phyloP scores from a whole-genome alignment of 129 eudicot genomes.

The Dittrichia graveolens region DNA sequence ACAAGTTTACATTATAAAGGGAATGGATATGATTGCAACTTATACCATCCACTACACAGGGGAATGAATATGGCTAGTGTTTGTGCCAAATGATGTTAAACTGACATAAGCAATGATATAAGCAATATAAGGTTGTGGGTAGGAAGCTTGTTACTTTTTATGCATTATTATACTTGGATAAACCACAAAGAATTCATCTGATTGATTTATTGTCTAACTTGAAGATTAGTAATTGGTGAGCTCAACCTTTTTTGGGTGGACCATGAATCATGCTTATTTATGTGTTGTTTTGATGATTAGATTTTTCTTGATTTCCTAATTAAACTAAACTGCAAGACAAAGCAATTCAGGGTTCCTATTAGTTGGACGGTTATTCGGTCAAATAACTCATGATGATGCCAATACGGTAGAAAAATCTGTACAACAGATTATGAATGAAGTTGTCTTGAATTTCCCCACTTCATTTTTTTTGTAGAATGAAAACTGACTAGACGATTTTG shows the following conservation, averaged over 20 bases:
- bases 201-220: conserved; percentile 23
- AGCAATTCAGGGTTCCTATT: conserved; percentile 22
- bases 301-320: conserved; percentile 12
- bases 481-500: neutral
- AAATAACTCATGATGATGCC: conserved; percentile 30
- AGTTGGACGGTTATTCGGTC: conserved; percentile 39
- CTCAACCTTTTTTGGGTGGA: conserved; percentile 18
- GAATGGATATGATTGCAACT: conserved; percentile 38
- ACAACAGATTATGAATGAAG: conserved; percentile 22
- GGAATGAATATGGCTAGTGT: conserved; percentile 35
- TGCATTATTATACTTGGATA: conserved; percentile 13
- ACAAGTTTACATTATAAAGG: conserved; percentile 14
- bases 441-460: conserved; percentile 15
- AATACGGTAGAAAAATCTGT: conserved; percentile 26
- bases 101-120: conserved; percentile 52
- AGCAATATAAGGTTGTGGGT: conserved; percentile 32
- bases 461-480: neutral
- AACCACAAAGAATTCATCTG: conserved; percentile 16
- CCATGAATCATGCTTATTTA: conserved; percentile 18
- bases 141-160: conserved; percentile 29
- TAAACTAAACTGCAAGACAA: neutral
- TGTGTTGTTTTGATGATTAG: conserved; percentile 16
- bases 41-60: conserved; percentile 39
- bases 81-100: conserved; percentile 53
- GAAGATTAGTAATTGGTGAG: conserved; percentile 23